phyloP scores from a whole-genome alignment of 78 protist species.

The Planoprotostelium fungivorum region DNA sequence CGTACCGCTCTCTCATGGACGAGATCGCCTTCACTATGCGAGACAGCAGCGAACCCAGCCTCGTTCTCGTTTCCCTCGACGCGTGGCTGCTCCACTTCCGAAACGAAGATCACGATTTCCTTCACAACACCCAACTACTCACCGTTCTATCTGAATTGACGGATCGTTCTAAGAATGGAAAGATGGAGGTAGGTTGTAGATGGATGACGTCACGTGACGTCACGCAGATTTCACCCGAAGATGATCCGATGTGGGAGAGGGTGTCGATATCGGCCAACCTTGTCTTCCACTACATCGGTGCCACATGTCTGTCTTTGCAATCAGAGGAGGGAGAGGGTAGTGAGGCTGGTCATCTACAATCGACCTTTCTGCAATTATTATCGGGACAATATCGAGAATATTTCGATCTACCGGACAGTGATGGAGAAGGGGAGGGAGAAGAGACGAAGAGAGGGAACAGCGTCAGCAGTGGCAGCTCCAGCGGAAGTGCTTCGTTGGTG shows the following conservation, averaged over 20 bases:
- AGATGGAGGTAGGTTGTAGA: not conserved
- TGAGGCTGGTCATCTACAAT: not conserved
- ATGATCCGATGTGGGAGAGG: not conserved
- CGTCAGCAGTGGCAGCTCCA: too few relatives aligned
- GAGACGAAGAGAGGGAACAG: not conserved
- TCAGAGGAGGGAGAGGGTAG: not conserved
- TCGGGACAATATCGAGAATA: not conserved
- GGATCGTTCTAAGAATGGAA: not conserved
- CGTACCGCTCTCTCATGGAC: conserved; percentile 30
- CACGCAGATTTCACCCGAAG: not conserved
- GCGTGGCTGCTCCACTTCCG: conserved; percentile 42
- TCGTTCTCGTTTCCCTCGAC: conserved; percentile 41
- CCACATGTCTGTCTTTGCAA: not conserved
- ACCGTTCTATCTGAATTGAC: not conserved
- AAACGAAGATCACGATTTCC: conserved; percentile 38
- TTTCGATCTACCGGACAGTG: not conserved
- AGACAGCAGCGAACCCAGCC: conserved; percentile 19
- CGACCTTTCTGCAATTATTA: not conserved
- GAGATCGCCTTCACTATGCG: conserved; percentile 24
- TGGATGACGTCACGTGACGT: not conserved
- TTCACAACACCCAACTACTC: not conserved
- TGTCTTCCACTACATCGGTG: not conserved
- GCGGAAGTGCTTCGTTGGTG: not conserved
- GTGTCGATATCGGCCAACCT: not conserved
- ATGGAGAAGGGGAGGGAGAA: not conserved